Conservation (phyloP, 352 stramenopile species). For the Halophytophthora batemanensis region DNA sequence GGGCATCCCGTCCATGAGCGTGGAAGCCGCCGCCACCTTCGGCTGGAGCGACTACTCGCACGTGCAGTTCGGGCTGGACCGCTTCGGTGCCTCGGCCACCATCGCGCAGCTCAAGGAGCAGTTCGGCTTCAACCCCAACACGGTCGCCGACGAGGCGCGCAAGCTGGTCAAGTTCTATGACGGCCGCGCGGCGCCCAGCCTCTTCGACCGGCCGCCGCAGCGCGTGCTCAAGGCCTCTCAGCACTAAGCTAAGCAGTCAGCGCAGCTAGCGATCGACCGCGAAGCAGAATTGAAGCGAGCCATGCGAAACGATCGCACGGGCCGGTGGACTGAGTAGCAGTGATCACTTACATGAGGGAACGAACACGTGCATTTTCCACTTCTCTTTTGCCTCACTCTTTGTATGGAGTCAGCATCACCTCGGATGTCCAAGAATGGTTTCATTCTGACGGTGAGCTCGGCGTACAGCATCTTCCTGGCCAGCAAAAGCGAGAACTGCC, state of each 20-base stretch:
- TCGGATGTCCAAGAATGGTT: too few species aligned
- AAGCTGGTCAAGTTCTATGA: constrained; percentile 94
- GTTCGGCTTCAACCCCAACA: constrained; percentile 96
- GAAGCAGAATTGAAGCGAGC: too few species aligned
- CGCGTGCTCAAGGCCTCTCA: constrained; percentile 60
- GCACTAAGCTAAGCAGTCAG: constrained; percentile 38
- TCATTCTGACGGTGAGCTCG: too few species aligned
- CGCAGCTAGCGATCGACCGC: too few species aligned
- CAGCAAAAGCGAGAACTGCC: too few species aligned
- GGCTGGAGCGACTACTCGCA: constrained; percentile 97
- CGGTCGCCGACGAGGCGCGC: constrained; percentile 90
- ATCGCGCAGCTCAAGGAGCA: constrained; percentile 89
- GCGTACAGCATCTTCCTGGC: too few species aligned
- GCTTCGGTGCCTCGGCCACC: constrained; percentile 87
- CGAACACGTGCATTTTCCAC: too few species aligned
- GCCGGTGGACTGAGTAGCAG: too few species aligned
- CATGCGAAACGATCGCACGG: too few species aligned
- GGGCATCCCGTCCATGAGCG: constrained; percentile 92
- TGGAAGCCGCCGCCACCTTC: constrained; percentile 93
- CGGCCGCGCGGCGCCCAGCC: constrained; percentile 52
- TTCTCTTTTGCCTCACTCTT: too few species aligned
- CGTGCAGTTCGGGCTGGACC: constrained; percentile 88
- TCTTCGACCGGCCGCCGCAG: constrained; percentile 70
- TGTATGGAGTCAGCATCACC: too few species aligned
- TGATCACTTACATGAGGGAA: too few species aligned